Evolutionary conservation across 2,329 filamentous ascomycete genomes (phyloP).

Genomic region (Calycina herbarum): DNA sequence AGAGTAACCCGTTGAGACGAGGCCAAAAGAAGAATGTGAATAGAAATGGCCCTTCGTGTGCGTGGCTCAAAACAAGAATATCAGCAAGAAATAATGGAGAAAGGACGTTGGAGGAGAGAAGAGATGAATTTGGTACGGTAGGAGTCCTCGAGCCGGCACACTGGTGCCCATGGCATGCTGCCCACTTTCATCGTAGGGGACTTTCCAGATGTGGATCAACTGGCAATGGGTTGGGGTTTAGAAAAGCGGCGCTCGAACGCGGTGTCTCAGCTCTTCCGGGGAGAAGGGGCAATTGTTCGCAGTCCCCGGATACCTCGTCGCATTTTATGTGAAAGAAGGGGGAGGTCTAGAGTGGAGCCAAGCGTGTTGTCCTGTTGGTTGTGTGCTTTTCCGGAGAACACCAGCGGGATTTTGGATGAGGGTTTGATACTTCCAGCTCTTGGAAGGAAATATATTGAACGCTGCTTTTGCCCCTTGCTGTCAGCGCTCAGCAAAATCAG

Average conservation of each 20-base stretch:
- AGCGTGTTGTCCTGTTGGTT: neutral
- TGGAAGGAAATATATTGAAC: neutral
- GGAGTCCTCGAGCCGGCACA: neutral
- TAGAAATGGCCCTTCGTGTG: conserved; percentile 2
- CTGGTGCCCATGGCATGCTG: conserved; percentile 3
- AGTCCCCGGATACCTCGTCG: neutral
- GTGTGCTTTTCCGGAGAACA: neutral
- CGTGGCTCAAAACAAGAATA: conserved; percentile 7
- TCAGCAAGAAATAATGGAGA: conserved; percentile 3
- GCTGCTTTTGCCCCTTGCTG: neutral
- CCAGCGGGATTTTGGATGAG: neutral
- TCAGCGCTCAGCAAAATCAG: neutral
- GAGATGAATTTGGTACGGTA: neutral
- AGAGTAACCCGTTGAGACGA: neutral
- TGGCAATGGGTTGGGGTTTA: neutral
- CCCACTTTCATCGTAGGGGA: conserved; percentile 5
- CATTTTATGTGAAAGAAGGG: neutral
- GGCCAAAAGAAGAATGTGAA: neutral
- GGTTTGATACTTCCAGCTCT: too few species aligned
- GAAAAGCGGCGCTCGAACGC: conserved; percentile 4
- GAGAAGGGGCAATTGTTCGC: neutral
- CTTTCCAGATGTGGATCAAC: conserved; percentile 3
- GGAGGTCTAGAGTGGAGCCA: neutral
- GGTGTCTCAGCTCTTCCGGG: neutral
- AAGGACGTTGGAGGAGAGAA: neutral